These are phyloP conservation scores for Pseudogymnoascus sp. DNA, from an alignment of 2,329 filamentous ascomycete genomes.

Conservation along the genomic window DNA sequence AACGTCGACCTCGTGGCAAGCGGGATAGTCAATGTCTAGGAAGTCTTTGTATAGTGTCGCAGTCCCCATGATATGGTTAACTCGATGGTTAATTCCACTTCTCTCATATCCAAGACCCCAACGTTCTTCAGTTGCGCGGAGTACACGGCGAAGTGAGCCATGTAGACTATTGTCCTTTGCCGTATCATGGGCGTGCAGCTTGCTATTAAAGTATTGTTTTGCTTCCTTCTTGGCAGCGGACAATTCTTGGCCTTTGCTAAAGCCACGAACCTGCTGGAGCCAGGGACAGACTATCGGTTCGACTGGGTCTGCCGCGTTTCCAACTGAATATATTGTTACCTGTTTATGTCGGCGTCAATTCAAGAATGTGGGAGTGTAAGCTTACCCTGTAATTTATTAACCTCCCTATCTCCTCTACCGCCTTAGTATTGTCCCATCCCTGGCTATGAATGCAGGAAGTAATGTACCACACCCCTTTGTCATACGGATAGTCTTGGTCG, in stretches of 20 bases:
- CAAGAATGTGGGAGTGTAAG: neutral
- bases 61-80: neutral
- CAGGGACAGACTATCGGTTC: neutral
- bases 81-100: neutral
- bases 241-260: neutral
- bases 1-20: neutral
- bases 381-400: neutral
- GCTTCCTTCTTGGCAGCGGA: neutral
- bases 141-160: neutral
- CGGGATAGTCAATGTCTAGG: neutral
- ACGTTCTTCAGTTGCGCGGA: neutral
- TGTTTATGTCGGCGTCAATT: neutral
- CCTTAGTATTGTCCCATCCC: neutral
- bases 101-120: neutral
- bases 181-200: neutral
- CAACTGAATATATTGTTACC: neutral
- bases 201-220: neutral
- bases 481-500: neutral
- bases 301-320: neutral
- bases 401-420: neutral
- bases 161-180: neutral
- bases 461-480: neutral
- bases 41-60: neutral
- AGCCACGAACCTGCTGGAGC: neutral
- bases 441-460: neutral